Percentiles rank a stretch among this genome's conserved stretches.
These are phyloP conservation scores for Marchantia polymorpha DNA, from an alignment of 225 moss, liverwort and hornwort species.

Conservation along the genomic window DNA sequence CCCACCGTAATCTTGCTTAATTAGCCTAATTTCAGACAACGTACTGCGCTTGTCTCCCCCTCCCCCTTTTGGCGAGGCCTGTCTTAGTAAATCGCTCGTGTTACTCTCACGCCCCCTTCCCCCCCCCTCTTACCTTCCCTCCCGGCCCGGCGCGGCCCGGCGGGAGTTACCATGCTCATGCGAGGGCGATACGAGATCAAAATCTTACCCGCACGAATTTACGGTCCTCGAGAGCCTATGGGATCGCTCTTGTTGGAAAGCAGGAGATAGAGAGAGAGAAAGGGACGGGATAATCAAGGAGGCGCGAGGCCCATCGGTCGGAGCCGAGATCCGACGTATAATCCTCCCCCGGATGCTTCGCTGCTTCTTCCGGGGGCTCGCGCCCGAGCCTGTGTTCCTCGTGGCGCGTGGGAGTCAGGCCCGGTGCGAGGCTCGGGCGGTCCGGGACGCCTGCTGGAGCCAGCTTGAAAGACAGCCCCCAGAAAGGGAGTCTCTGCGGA, in stretches of 20 bases:
- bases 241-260: background rate
- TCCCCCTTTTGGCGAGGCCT: background rate
- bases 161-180: background rate
- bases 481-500: background rate
- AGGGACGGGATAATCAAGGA: background rate
- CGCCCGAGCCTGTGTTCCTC: slow-evolving; percentile 2
- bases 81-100: background rate
- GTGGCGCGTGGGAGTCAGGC: background rate
- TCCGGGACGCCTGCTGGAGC: background rate
- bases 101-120: background rate
- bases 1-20: background rate
- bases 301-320: background rate
- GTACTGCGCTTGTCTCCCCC: background rate
- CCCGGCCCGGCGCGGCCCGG: background rate
- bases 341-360: background rate
- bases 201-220: background rate
- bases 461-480: background rate
- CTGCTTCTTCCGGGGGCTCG: background rate
- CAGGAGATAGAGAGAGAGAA: background rate
- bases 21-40: background rate
- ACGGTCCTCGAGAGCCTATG: background rate
- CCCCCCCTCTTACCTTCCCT: background rate
- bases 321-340: background rate
- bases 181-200: background rate
- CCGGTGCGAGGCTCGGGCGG: background rate